Base-by-base conservation (phyloP, 306 rosid species). In the Gleditsia sinensis region DNA sequence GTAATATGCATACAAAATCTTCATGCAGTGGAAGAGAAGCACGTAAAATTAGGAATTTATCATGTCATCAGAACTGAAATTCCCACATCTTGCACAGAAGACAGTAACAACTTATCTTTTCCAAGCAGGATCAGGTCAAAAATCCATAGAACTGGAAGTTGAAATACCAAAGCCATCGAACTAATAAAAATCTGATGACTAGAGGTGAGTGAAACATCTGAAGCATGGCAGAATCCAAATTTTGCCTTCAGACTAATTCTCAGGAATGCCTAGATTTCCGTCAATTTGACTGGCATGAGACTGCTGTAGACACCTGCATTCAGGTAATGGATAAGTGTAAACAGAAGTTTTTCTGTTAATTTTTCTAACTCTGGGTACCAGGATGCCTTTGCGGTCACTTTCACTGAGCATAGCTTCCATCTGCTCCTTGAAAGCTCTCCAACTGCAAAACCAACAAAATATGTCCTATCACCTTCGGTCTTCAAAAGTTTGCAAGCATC, bases 281-380 rank as follows among this genome's bases (percentile, higher is more conserved):
- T 77, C 84, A 50, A 70, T 70, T 79, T 63, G 69, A 73, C 74
- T 43, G 68, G 70, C 69, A 7, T 50, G 90, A 48, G 80, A 77
- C 74, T 81, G 87, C 56, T 90, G 96, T 34, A 92, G 80, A 84
- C 99, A 95, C 74, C 96, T 83, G 72, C 98, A 95, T 79, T 95
- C 99, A 1, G 99, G 99, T 58, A 95, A 85, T 9, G 99, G 99
- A 83, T 88, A 92, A 0, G 86, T 79, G 86, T 92, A 95, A 53
- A 95, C 88, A 21, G 98, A 95, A 78, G 98, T 92, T 86, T 95
- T 95, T 82, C 96, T 72, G 81, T 91, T 87, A 76, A 92, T 80
- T 53, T 92, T 92, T 85, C 90, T 87, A 53, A 90, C 92, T 85
- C 99, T 84, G 3, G 96, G 99, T 80, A 95, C 87, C 82, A 87